Evolutionary conservation across 169 alveolate species (phyloP).

Genomic region (Plasmodium cynomolgi): DNA sequence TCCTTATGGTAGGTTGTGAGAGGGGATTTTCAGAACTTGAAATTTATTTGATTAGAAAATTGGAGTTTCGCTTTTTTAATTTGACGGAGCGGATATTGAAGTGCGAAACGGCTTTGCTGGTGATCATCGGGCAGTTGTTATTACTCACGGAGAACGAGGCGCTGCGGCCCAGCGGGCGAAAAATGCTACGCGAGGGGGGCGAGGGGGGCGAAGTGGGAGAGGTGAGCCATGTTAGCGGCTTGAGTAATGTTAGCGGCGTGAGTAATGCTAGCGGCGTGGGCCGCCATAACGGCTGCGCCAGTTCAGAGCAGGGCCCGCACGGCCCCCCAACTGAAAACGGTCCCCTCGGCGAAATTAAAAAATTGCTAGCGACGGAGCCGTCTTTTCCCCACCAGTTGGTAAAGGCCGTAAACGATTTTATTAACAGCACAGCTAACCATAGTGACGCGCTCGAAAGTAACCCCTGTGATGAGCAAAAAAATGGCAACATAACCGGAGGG

Average conservation of each 20-base stretch:
- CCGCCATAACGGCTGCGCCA: background rate
- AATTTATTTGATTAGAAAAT: slow-evolving; percentile 52
- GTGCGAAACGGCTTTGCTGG: slow-evolving; percentile 70
- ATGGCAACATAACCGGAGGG: background rate
- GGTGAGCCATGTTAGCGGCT: background rate
- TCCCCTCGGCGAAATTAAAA: slow-evolving; percentile 18
- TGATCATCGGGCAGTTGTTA: slow-evolving; percentile 60
- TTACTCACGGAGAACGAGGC: slow-evolving; percentile 50
- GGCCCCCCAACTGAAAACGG: background rate
- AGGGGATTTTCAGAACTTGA: slow-evolving; percentile 72
- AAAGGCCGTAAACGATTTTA: slow-evolving; percentile 6
- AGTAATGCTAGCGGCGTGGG: background rate
- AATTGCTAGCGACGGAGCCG: slow-evolving; percentile 4
- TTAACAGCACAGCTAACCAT: background rate
- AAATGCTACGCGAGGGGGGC: slow-evolving; percentile 26
- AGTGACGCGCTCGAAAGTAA: background rate
- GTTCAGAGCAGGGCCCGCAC: background rate
- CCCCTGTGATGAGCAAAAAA: slow-evolving; percentile 2
- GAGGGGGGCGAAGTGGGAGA: background rate
- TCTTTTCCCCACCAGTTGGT: slow-evolving; percentile 21
- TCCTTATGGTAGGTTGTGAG: slow-evolving; percentile 73
- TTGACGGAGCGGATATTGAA: slow-evolving; percentile 65
- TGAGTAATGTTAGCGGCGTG: background rate
- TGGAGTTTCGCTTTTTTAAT: slow-evolving; percentile 46
- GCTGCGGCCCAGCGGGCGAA: slow-evolving; percentile 51